phyloP scores from a whole-genome alignment of 192 early-diverging fungal genomes.

The Coemansia sp. region DNA sequence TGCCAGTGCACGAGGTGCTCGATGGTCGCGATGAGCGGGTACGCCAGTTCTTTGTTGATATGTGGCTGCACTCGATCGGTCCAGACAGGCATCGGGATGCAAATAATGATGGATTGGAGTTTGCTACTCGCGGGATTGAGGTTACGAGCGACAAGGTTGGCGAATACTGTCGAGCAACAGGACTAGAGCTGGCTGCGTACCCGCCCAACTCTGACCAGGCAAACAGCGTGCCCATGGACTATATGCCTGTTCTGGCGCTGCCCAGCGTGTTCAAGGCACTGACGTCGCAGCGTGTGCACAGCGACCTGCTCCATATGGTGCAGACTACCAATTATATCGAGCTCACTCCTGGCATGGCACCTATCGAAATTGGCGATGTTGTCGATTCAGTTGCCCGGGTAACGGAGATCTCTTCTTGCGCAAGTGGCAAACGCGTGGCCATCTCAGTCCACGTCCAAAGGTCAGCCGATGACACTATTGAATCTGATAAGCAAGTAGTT shows the following conservation, averaged over 20 bases:
- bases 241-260: conserved; percentile 83
- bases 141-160: conserved; percentile 77
- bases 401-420: conserved; percentile 56
- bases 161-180: conserved; percentile 71
- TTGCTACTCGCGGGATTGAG: not conserved
- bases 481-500: conserved; percentile 8
- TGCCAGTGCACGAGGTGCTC: conserved; percentile 70
- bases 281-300: conserved; percentile 75
- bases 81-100: no score
- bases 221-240: conserved; percentile 83
- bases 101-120: conserved; percentile 1
- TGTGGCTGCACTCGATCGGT: conserved; percentile 61
- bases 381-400: conserved; percentile 70
- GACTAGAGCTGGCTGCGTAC: conserved; percentile 62
- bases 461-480: conserved; percentile 24
- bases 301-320: conserved; percentile 77
- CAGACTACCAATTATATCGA: conserved; percentile 81
- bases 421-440: conserved; percentile 71
- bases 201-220: conserved; percentile 63
- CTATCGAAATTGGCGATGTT: conserved; percentile 67
- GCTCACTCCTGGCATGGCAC: conserved; percentile 59
- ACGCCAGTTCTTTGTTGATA: conserved; percentile 79
- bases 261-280: conserved; percentile 76
- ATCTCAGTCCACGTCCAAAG: conserved; percentile 66
- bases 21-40: conserved; percentile 73